Evolutionary conservation across 1,139 yeast species (phyloP), one percentile per base, ranked within the genome.

Genomic region (Candida dubliniensis): DNA sequence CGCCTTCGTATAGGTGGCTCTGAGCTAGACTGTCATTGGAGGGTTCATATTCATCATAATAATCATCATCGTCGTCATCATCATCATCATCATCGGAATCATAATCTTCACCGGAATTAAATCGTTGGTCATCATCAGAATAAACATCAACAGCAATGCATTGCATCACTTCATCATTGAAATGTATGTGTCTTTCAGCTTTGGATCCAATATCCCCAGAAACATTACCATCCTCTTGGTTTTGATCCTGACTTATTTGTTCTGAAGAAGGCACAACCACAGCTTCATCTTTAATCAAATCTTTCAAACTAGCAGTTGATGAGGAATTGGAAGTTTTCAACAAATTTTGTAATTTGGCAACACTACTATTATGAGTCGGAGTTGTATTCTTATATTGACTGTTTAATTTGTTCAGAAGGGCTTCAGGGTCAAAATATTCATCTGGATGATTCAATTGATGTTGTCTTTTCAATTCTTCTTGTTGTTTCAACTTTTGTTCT

Each of bases 141-240:
- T 53, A 60, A 12, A 64, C 59, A 49, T 82, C 81, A 14, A 88
- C 61, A 0, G 95, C 89, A 47, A 87, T 81, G 63, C 98, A 91
- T 65, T 93, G 98, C 60, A 87, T 91, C 25, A 93, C 99, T 47
- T 90, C 81, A 58, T 89, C 95, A 59, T 86, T 91, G 66, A 93
- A 93, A 66, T 90, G 98, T 46, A 91, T 90, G 53, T 78, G 93
- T 49, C 93, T 76, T 39, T 66, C 70, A 14, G 32, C 26, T 27
- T 31, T 42, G 12, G 42, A 41, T 8, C 18, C 25, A 6, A 26
- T 8, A 18, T 36, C 38, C 18, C 30, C 31, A 2, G 43, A 31
- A 11, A 14, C 29, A 14, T 5, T 26, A 50, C 65, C 34, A 12
- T 65, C 39, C 14, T 33, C 43, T 30, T 31, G 32, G 26, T 25